These are phyloP conservation scores for Pythium scleroteichum DNA, from an alignment of 352 stramenopile species.

Conservation along the genomic window DNA sequence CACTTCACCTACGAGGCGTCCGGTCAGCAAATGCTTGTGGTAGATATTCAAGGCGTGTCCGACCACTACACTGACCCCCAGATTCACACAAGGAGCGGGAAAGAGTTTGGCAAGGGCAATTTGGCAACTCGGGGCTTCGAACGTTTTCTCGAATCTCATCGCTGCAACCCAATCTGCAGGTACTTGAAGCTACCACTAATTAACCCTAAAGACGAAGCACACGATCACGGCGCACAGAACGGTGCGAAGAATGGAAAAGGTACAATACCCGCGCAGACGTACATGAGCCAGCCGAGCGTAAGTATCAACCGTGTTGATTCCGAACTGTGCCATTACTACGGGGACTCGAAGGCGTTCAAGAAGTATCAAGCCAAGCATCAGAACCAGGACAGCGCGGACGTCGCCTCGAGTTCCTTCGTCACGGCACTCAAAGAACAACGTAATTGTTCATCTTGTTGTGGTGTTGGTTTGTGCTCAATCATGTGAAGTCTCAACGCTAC, in stretches of 20 bases:
- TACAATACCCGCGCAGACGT: constrained; percentile 66
- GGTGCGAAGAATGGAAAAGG: constrained; percentile 45
- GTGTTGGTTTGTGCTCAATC: constrained; percentile 21
- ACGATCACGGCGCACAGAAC: constrained; percentile 2
- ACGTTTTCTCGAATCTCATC: constrained; percentile 71
- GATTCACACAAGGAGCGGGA: constrained; percentile 82
- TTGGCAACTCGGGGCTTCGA: constrained; percentile 67
- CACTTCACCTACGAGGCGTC: constrained; percentile 93
- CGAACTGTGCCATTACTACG: constrained; percentile 74
- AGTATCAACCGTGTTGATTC: constrained; percentile 60
- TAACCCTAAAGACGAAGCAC: constrained; percentile 50
- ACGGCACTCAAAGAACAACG: constrained; percentile 26
- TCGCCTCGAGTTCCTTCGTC: constrained; percentile 19
- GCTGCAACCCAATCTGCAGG: constrained; percentile 81
- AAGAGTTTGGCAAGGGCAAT: constrained; percentile 86
- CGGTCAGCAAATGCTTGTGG: constrained; percentile 90
- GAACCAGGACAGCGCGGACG: constrained; percentile 27
- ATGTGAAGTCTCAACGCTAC: constrained; percentile 10
- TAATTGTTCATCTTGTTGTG: constrained; percentile 29
- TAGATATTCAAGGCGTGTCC: constrained; percentile 94
- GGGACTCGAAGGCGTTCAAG: constrained; percentile 70
- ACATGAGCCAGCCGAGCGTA: constrained; percentile 65
- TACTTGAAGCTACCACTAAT: constrained; percentile 75
- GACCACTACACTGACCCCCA: constrained; percentile 97
- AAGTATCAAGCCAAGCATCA: constrained; percentile 58